Base-by-base conservation (phyloP, 768 basidiomycete genomes). In the Boletus tylopilopsis region DNA sequence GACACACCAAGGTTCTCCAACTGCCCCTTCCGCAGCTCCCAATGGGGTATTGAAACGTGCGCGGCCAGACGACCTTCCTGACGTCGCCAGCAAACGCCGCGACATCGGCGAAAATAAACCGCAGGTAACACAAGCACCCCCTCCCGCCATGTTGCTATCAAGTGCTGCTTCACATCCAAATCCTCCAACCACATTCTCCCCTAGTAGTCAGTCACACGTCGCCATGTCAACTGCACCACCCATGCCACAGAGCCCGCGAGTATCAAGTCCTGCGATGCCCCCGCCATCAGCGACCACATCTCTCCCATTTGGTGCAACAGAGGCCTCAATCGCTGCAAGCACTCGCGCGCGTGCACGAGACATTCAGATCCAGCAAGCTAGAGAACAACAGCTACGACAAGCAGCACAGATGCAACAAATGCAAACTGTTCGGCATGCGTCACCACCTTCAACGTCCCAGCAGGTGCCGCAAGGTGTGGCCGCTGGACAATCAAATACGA, bases 21-120 rank as follows among this genome's bases (percentile, higher is more conserved):
- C 49, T 9, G 50, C 54, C 29, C 39, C 64, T 21, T 34, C 53
- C 24, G 34, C 59, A 19, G 47, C 54, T 35, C 57, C 55, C 6
- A 62, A 69, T 39, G 63, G 63, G 3, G 62, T 54, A n/a, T 69
- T 84, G 29, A 88, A 88, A 60, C 82, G 87, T 46, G 80, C 81
- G 37, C 73, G 85, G 33, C 64, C 77, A 3, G 82, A 82, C 13
- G 84, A 85, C 37, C 49, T 52, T 41, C 51, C 60, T 4, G 76
- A 76, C 33, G 39, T 61, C n/a, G 69, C 71, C 34, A 78, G 76
- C 63, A 89, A 90, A 64, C 76, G 87, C 16, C 75, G 82, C 18
- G 83, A 89, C 58, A 81, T 81, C 1, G 87, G 87, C 29, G 86
- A 88, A 54, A 69, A 68, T 35, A 84, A 81, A 58, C 51, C 57